Base-by-base conservation (phyloP, 257 asterid species). In the Gentiana straminea region DNA sequence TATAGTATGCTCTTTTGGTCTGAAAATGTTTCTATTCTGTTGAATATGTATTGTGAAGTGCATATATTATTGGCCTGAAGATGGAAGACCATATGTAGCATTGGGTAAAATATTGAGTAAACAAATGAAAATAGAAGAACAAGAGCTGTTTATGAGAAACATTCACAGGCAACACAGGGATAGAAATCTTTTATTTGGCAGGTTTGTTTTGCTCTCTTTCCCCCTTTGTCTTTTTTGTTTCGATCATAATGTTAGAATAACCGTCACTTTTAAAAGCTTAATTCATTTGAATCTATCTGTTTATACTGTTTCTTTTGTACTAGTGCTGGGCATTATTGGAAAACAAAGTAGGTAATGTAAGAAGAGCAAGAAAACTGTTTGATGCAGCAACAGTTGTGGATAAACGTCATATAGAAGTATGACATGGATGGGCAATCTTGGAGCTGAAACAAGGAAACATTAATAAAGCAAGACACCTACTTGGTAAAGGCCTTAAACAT, bases 41-140 rank as follows among this genome's bases (percentile, higher is more conserved):
- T 69, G 67, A 49, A 3, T 64, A 35, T 67, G 50, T 56, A 45
- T 61, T 71, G n/a, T n/a, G n/a, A n/a, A n/a, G n/a, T n/a, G n/a
- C n/a, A n/a, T n/a, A n/a, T n/a, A n/a, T n/a, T n/a, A 71, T 69
- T 91, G 98, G 98, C 93, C 98, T 7, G 98, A 91, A 79, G 97
- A 91, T 57, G 98, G 98, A 73, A 87, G 98, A 69, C 67, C 97
- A 38, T 91, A 91, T 63, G 98, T 91, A 48, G 94, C 94, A 12
- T 62, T 91, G 37, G 98, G 97, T 46, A 91, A 78, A 74, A 59
- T 74, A 51, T 60, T 87, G 63, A 77, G 90, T 55, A 91, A 80
- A 67, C 96, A 83, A 64, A 83, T 87, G 7, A 87, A 71, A 70
- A 58, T 62, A 70, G 69, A 64, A 35, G 98, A 87, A 79, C 98